Evolutionary conservation across 2,329 filamentous ascomycete genomes (phyloP), one percentile per base, ranked within the genome.

Genomic region (Myriosclerotinia curreyana): DNA sequence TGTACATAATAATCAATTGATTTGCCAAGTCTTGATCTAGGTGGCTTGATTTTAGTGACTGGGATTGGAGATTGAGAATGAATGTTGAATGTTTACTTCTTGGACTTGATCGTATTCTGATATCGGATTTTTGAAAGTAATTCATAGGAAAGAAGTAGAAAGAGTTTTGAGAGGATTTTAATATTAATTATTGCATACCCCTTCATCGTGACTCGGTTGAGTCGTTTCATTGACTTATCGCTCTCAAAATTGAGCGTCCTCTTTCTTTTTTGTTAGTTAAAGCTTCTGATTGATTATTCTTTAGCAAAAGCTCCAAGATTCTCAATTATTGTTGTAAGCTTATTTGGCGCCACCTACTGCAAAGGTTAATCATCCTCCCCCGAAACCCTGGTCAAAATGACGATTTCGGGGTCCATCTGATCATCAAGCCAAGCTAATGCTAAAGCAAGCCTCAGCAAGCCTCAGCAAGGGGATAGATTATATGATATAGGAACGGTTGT

Each of bases 391-490:
- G 55, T 48, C n/a, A 22, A 58, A 36, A 58, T 58, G 55, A 58
- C 55, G 55, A 58, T 58, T 58, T 58, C 55, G 55, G 55, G 55
- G 55, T 58, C 55, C 55, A 58, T 58, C 55, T 58, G 42, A 58
- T 58, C 52, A 51, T 50, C 4, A 31, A 60, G 46, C 44, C 58
- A 51, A 51, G 56, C 34, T 14, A 7, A 22, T 22, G 40, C 54
- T 58, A 58, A 36, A 7, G 42, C 55, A 58, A 58, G 55, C 55
- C 55, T 48, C 55, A 7, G 42, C 55, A 58, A 58, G 55, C 55
- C 55, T 48, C 55, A 58, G 42, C 55, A 58, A 58, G 20, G 55
- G 14, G 28, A 31, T 6, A 31, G 5, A 31, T 6, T 6, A 20
- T 49, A 36, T 28, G 31, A 46, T 38, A 22, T 34, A 60, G 28